Evolutionary conservation across 306 rosid species (phyloP).

Genomic region (Vigna mungo): DNA sequence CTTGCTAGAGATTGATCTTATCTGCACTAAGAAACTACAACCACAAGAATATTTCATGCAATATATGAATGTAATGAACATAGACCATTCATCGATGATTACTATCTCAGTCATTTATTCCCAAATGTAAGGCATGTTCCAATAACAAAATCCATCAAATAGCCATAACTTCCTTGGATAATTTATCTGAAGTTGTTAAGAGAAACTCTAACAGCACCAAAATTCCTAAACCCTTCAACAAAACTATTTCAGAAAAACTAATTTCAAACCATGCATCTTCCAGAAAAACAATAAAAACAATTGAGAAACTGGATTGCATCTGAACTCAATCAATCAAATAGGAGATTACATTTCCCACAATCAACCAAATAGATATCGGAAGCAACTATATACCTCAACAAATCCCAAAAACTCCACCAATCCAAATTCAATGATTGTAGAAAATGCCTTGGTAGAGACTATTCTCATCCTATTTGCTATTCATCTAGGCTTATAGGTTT

Average conservation of each 20-base stretch:
- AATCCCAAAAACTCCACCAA: not conserved
- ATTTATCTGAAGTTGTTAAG: not conserved
- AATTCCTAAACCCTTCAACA: not conserved
- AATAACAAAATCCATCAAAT: not conserved
- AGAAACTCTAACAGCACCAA: not conserved
- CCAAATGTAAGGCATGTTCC: not conserved
- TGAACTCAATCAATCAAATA: not conserved
- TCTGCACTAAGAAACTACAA: not conserved
- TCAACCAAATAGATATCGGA: not conserved
- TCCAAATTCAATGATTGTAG: not conserved
- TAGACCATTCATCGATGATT: not conserved
- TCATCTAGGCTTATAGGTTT: no score
- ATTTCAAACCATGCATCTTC: no score
- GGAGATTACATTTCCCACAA: not conserved
- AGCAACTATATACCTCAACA: not conserved
- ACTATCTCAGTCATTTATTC: not conserved
- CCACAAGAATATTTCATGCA: not conserved
- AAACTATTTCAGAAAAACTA: not conserved
- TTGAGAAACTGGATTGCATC: not conserved
- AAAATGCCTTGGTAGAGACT: not conserved
- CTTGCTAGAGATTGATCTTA: not conserved
- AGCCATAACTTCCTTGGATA: not conserved
- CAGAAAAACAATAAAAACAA: not conserved
- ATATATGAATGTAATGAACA: not conserved
- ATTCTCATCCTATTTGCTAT: no score